These are phyloP conservation scores for Claviceps digitariae DNA, from an alignment of 2,329 filamentous ascomycete genomes.

Conservation along the genomic window DNA sequence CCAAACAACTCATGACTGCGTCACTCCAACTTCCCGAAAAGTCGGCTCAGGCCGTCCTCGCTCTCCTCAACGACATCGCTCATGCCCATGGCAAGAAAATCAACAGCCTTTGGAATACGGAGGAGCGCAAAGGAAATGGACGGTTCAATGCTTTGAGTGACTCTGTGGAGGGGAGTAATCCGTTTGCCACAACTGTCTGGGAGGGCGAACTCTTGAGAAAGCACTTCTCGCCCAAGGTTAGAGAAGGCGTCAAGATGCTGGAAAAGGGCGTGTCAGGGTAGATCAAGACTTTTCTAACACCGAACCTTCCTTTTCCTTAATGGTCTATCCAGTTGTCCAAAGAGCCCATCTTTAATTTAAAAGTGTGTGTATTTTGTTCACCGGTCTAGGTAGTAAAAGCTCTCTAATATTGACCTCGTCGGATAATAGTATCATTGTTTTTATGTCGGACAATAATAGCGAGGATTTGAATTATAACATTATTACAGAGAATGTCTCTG, in stretches of 20 bases:
- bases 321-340: background rate
- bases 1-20: slow-evolving; percentile 75
- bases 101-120: slow-evolving; percentile 79
- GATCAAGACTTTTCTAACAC: background rate
- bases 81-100: slow-evolving; percentile 75
- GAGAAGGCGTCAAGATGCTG: slow-evolving; percentile 57
- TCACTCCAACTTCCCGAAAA: slow-evolving; percentile 85
- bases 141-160: slow-evolving; percentile 61
- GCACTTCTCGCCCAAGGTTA: slow-evolving; percentile 78
- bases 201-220: slow-evolving; percentile 75
- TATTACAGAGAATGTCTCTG: background rate
- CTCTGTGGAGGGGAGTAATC: slow-evolving; percentile 76
- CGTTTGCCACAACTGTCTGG: slow-evolving; percentile 83
- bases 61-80: slow-evolving; percentile 62
- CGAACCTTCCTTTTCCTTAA: background rate
- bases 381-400: background rate
- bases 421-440: background rate
- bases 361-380: background rate
- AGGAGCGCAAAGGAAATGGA: slow-evolving; percentile 85
- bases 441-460: background rate
- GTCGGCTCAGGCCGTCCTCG: slow-evolving; percentile 66
- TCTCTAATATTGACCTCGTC: background rate
- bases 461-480: background rate
- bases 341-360: background rate
- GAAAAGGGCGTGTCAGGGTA: slow-evolving; percentile 47